Evolutionary conservation across 1,284 basidiomycete genomes (phyloP).

Genomic region (Ganoderma multipileum): DNA sequence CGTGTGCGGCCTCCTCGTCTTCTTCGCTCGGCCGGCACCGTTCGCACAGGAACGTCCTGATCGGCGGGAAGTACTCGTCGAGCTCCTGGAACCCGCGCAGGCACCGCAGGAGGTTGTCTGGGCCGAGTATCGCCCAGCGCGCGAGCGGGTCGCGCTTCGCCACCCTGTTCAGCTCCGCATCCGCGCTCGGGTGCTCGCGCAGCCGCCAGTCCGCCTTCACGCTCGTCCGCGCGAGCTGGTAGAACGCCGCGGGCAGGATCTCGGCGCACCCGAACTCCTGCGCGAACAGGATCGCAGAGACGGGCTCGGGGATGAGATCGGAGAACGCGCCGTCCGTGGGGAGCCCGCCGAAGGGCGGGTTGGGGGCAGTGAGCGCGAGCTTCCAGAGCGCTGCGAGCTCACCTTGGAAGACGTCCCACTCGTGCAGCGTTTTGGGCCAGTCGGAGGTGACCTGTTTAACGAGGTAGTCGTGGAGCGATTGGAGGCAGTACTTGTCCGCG

Average conservation of each 20-base stretch:
- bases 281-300: constrained; percentile 69
- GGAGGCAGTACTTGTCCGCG: constrained; percentile 70
- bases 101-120: constrained; percentile 20
- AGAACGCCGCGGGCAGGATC: constrained; percentile 68
- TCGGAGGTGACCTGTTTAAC: constrained; percentile 60
- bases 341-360: not conserved
- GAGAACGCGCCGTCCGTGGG: not conserved
- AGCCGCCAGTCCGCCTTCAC: constrained; percentile 19
- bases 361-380: not conserved
- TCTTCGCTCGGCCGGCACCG: not conserved
- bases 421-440: constrained; percentile 66
- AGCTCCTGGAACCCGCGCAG: constrained; percentile 17
- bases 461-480: constrained; percentile 60
- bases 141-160: constrained; percentile 16
- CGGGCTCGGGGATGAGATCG: constrained; percentile 30
- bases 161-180: not conserved
- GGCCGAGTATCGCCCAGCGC: constrained; percentile 23
- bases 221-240: constrained; percentile 51
- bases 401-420: constrained; percentile 55
- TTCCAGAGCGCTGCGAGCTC: constrained; percentile 15
- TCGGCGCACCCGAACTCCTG: constrained; percentile 58
- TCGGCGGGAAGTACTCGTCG: constrained; percentile 1
- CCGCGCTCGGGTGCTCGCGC: not conserved
- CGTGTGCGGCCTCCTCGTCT: not conserved
- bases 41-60: constrained; percentile 2